These are phyloP conservation scores for Plasmodium berghei DNA, from an alignment of 169 alveolate species.

Conservation along the genomic window DNA sequence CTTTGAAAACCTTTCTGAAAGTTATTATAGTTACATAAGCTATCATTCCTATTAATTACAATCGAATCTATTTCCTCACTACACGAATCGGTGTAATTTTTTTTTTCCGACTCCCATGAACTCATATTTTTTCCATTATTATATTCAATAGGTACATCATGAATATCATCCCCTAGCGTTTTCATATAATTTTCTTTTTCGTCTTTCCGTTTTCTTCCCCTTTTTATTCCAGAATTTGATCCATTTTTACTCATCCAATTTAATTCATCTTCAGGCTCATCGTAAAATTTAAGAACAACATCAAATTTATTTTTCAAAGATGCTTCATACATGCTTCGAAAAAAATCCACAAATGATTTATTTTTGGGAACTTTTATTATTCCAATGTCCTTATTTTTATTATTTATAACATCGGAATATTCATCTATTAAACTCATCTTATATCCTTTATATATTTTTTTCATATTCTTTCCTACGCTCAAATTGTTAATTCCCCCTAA, in stretches of 20 bases:
- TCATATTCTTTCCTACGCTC: not conserved
- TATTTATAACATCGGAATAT: slow-evolving; percentile 7
- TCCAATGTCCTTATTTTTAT: slow-evolving; percentile 8
- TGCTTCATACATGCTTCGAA: slow-evolving; percentile 12
- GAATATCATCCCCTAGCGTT: not conserved
- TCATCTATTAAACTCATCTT: slow-evolving; percentile 13
- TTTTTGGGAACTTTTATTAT: slow-evolving; percentile 12
- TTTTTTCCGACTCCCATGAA: not conserved
- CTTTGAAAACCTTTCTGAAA: too few relatives aligned
- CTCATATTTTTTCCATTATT: not conserved
- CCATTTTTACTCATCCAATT: not conserved
- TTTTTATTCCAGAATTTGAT: not conserved
- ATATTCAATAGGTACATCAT: not conserved
- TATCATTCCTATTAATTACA: too few relatives aligned
- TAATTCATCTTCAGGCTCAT: not conserved
- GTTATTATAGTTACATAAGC: too few relatives aligned
- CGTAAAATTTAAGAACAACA: slow-evolving; percentile 23
- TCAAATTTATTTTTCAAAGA: slow-evolving; percentile 31
- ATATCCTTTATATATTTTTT: slow-evolving; percentile 12
- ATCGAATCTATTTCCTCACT: not conserved
- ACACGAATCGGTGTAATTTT: not conserved
- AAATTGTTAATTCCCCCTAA: not conserved
- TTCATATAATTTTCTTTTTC: not conserved
- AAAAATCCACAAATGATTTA: slow-evolving; percentile 13
- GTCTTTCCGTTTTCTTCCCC: not conserved